Conservation (phyloP, 176 grass and related monocot genomes). For the Eleusine indica region DNA sequence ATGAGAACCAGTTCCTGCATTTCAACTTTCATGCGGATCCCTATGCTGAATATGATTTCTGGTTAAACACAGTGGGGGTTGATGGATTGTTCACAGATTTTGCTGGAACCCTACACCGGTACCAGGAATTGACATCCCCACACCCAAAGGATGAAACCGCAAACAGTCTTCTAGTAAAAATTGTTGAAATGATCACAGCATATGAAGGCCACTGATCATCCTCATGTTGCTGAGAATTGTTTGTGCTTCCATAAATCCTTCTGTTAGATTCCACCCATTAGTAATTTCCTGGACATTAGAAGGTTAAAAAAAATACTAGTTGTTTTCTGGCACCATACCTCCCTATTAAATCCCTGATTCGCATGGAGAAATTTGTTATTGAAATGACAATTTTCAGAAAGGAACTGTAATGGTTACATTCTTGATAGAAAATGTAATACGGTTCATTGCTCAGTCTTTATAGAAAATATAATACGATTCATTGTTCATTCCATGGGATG, state of each 20-base stretch:
- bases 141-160: constrained; percentile 52
- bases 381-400: neutral
- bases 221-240: neutral
- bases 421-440: neutral
- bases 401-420: neutral
- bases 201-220: constrained; percentile 55
- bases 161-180: constrained; percentile 58
- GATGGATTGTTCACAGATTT: constrained; percentile 98
- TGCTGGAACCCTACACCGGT: constrained; percentile 66
- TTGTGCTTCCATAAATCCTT: neutral
- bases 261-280: neutral
- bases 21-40: constrained; percentile 91
- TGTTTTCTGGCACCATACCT: constrained; percentile 1
- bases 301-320: neutral
- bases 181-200: constrained; percentile 68
- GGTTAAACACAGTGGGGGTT: constrained; percentile 76
- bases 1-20: constrained; percentile 87
- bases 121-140: constrained; percentile 66
- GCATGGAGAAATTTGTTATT: neutral
- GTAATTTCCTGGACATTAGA: neutral
- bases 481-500: neutral
- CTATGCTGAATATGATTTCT: constrained; percentile 76
- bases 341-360: constrained; percentile 12
- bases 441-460: neutral
- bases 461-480: neutral